These are phyloP conservation scores for Botrytis cinerea DNA, from an alignment of 2,329 filamentous ascomycete genomes.

Conservation along the genomic window DNA sequence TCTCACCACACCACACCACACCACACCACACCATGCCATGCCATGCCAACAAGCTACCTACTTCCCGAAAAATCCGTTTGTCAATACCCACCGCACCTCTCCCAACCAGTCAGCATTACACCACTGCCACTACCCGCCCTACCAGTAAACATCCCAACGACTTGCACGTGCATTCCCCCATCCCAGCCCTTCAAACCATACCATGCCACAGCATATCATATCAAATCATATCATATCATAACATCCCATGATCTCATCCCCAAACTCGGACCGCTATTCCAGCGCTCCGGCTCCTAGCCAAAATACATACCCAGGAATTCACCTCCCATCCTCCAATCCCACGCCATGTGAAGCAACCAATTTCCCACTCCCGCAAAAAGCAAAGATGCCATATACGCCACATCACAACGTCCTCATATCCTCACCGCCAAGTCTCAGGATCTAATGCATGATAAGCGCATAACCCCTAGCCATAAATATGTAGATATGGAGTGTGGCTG, in stretches of 20 bases:
- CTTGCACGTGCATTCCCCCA: neutral
- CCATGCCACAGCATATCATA: no score
- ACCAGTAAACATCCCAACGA: neutral
- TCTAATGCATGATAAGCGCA: neutral
- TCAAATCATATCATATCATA: neutral
- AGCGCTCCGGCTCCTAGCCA: neutral
- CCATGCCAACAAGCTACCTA: neutral
- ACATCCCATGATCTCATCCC: neutral
- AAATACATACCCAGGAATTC: neutral
- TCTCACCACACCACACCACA: neutral
- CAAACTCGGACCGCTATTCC: neutral
- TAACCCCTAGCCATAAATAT: neutral
- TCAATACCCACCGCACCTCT: neutral
- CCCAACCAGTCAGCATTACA: neutral
- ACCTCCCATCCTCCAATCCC: neutral
- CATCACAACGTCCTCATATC: neutral
- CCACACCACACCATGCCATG: neutral
- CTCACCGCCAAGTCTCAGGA: constrained; percentile 3
- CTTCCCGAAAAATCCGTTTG: neutral
- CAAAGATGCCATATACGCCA: neutral
- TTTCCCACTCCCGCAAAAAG: neutral
- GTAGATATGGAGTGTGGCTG: neutral
- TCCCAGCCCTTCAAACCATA: neutral
- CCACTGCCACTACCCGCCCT: neutral
- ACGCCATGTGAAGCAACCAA: neutral